These are phyloP conservation scores for Tetrahymena elliotti DNA, from an alignment of 73 alveolate species.

Conservation along the genomic window DNA sequence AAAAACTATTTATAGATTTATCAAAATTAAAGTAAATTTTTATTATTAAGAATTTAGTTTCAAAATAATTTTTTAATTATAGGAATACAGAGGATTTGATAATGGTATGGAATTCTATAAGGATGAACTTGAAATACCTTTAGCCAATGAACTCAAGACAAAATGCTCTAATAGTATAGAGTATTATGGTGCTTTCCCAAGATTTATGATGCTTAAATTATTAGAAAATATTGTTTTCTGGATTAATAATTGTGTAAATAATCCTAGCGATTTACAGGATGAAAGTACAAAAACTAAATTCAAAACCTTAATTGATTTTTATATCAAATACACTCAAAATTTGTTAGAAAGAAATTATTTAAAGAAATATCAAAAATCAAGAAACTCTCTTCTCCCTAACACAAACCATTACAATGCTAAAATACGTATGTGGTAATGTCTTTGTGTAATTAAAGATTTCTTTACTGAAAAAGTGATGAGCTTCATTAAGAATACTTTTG, in stretches of 20 bases:
- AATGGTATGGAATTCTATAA: not conserved
- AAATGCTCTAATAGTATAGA: constrained; percentile 7
- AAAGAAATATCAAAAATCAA: constrained; percentile 6
- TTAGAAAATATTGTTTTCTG: constrained; percentile 1
- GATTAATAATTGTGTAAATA: not conserved
- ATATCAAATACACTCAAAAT: constrained; percentile 22
- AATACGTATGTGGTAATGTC: not conserved
- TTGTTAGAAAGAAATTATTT: constrained; percentile 6
- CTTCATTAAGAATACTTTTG: not conserved
- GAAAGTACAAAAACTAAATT: not conserved
- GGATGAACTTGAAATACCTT: constrained; percentile 20
- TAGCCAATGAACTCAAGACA: constrained; percentile 23
- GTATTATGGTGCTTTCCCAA: constrained; percentile 38
- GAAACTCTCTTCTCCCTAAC: not conserved
- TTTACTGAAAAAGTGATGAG: not conserved
- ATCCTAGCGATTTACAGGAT: not conserved
- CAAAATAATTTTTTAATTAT: not conserved
- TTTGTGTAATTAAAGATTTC: not conserved
- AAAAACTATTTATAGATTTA: not conserved
- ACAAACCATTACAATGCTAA: not conserved
- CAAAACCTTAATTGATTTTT: constrained; percentile 8
- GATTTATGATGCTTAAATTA: constrained; percentile 9
- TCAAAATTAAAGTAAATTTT: not conserved
- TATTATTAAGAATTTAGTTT: not conserved
- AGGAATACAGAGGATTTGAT: constrained; percentile 40